Base-by-base conservation (phyloP, 176 grass and related monocot genomes). In the Triticum dicoccoides region DNA sequence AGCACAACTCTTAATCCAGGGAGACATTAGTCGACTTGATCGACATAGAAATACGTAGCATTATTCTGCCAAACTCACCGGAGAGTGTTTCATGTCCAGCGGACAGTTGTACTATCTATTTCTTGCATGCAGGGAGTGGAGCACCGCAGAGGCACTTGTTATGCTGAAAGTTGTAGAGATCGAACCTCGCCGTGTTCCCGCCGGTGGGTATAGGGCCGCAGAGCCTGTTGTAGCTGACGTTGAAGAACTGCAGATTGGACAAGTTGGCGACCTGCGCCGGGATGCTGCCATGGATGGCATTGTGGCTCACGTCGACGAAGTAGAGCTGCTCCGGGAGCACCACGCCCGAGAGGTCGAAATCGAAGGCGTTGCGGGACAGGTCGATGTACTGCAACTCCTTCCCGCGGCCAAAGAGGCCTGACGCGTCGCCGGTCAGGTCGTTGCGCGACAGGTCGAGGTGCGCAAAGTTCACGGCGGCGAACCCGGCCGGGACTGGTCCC, bases 381-480 rank as follows among this genome's bases (percentile, higher is more conserved):
- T 59, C 54, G 54, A 59, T 59, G 54, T 59, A 21, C 54, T 59
- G 54, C 54, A 59, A 59, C 9, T 38, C 17, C 17, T 85, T 93
- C 2, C 11, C 30, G 4, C 1, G 35, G 7, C 87, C 87, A 13
- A 93, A 66, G 7, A 97, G 29, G 0, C 11, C 3, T 2, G 89
- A 81, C 2, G 89, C 82, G 76, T 93, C 91, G 44, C 94, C 91
- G 21, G 82, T 61, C 12, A 97, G 30, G 9, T 51, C 67, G 85
- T 97, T 93, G 7, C 91, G 79, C 18, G 94, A 93, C 56, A 97
- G 80, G 85, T 96, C 94, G n/a, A 96, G 15, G 8, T n/a, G 14
- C 4, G 29, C 11, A 38, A 89, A 84, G 0, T 30, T 61, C 61
- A 83, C 79, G 23, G 33, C n/a, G 54, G 73, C 85, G 68, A 88